Evolutionary conservation across 495 filamentous ascomycete species (phyloP).

Genomic region (Penicillium chermesinum): DNA sequence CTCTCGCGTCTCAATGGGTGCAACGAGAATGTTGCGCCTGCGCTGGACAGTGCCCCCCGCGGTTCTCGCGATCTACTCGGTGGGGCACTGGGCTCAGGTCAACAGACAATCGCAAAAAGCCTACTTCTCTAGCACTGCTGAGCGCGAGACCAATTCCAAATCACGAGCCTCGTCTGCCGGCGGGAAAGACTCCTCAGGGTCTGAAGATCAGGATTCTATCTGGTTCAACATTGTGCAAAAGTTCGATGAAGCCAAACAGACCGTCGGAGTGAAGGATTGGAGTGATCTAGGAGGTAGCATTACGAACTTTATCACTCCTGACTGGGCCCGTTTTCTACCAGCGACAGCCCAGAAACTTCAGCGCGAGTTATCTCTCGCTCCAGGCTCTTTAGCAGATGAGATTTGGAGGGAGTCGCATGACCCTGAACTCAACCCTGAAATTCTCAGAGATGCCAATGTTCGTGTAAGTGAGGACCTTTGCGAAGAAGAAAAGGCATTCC

Average conservation of each 20-base stretch:
- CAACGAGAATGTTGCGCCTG: slow-evolving; percentile 26
- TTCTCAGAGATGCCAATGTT: slow-evolving; percentile 70
- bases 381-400: slow-evolving; percentile 81
- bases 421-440: slow-evolving; percentile 77
- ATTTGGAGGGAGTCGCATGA: slow-evolving; percentile 92
- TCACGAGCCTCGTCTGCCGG: slow-evolving; percentile 1
- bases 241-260: slow-evolving; percentile 47
- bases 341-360: slow-evolving; percentile 79
- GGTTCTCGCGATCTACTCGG: slow-evolving; percentile 29
- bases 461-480: slow-evolving; percentile 81
- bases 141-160: slow-evolving; percentile 11
- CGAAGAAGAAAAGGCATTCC: slow-evolving; percentile 70
- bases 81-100: slow-evolving; percentile 21
- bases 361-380: slow-evolving; percentile 76
- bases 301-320: slow-evolving; percentile 65
- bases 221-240: slow-evolving; percentile 57
- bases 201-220: slow-evolving; percentile 31
- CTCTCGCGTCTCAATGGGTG: slow-evolving; percentile 36
- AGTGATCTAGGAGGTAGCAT: slow-evolving; percentile 58
- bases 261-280: slow-evolving; percentile 56
- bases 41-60: slow-evolving; percentile 39
- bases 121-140: slow-evolving; percentile 20
- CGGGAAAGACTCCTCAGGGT: not conserved
- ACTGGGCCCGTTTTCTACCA: slow-evolving; percentile 75
- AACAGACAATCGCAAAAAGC: slow-evolving; percentile 21